Percentiles rank a stretch among this genome's conserved stretches.
Conservation (phyloP, 2,329 filamentous ascomycete species). For the Tolypocladium tropicale region DNA sequence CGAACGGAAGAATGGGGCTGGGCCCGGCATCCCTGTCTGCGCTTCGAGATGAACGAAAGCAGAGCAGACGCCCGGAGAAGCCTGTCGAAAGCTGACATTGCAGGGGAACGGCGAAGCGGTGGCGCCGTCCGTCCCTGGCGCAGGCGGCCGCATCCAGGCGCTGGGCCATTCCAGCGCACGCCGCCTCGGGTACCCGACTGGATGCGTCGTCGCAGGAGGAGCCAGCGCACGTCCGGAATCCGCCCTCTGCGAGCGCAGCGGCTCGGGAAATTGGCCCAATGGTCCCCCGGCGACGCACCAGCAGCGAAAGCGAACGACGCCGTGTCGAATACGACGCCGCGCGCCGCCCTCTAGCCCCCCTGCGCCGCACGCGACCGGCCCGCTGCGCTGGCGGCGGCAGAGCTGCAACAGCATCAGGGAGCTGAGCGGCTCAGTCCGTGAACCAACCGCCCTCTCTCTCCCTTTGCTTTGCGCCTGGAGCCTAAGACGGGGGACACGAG, state of each 20-base stretch:
- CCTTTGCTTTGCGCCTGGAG: neutral
- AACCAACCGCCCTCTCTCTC: neutral
- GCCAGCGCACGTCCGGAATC: neutral
- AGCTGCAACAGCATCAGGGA: neutral
- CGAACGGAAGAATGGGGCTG: neutral
- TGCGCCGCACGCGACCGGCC: neutral
- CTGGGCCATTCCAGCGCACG: neutral
- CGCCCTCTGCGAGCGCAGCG: neutral
- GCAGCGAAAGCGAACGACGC: neutral
- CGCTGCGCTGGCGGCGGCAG: neutral
- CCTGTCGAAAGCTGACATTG: neutral
- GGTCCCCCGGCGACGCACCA: neutral
- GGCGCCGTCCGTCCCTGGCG: neutral
- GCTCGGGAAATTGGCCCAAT: neutral
- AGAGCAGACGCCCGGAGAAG: neutral
- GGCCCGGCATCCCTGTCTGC: neutral
- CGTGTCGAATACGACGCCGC: neutral
- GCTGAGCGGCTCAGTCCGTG: neutral
- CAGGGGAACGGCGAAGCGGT: neutral
- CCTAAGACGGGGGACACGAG: neutral
- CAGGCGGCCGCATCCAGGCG: neutral
- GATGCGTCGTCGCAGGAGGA: neutral
- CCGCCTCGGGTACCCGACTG: neutral
- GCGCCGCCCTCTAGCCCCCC: neutral
- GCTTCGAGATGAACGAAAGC: constrained; percentile 1